phyloP scores from a whole-genome alignment of 345 rosid genomes.

The Crucihimalaya himalaica region DNA sequence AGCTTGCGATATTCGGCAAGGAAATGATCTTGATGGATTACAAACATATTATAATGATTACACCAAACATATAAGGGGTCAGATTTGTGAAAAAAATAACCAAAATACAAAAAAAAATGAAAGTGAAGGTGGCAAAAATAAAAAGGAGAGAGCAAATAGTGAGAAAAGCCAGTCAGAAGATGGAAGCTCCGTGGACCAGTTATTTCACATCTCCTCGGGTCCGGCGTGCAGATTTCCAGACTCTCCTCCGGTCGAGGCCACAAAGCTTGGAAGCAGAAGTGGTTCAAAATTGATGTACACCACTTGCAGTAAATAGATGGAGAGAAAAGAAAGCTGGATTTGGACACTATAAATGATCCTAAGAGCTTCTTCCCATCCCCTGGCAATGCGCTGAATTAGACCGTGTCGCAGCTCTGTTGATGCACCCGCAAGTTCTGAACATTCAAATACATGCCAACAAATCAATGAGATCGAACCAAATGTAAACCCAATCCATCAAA shows the following conservation, averaged over 20 bases:
- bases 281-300: conserved; percentile 44
- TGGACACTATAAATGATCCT: conserved; percentile 35
- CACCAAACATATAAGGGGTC: conserved; percentile 36
- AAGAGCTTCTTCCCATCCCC: conserved; percentile 43
- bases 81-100: conserved; percentile 7
- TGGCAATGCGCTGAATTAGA: conserved; percentile 61
- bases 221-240: conserved; percentile 26
- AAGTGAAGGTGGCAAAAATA: neutral
- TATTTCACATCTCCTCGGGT: conserved; percentile 27
- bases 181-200: conserved; percentile 31
- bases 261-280: conserved; percentile 33
- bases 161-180: conserved; percentile 19
- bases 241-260: conserved; percentile 23
- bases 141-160: conserved; percentile 10
- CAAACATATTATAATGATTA: conserved; percentile 36
- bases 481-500: neutral
- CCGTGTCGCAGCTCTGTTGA: conserved; percentile 68
- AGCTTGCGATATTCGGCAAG: conserved; percentile 20
- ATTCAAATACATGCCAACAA: conserved; percentile 1
- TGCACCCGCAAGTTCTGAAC: conserved; percentile 88
- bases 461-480: neutral
- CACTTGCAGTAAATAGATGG: conserved; percentile 18
- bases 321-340: conserved; percentile 24
- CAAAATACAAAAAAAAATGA: conserved; percentile 9
- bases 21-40: conserved; percentile 31